A percentile compares a stretch with the other conserved stretches of the same genome.
Evolutionary conservation across 2,329 filamentous ascomycete genomes (phyloP).

Genomic region (Aureobasidium sp.): DNA sequence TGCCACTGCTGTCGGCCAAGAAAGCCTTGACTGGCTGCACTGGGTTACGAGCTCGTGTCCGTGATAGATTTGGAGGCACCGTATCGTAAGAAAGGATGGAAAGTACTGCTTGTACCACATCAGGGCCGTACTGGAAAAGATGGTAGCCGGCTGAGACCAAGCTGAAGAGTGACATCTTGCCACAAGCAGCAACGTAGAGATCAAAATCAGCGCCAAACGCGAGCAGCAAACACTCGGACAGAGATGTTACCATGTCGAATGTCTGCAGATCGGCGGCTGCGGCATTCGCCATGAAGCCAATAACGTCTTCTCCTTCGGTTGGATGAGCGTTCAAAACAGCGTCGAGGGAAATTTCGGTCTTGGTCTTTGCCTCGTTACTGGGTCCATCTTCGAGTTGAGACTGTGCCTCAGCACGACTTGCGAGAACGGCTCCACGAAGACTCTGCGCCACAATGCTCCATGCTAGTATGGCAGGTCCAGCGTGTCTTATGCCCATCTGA

Average conservation of each 20-base stretch:
- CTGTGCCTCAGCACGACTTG: slow-evolving; percentile 45
- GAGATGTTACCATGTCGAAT: slow-evolving; percentile 41
- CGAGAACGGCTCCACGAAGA: slow-evolving; percentile 55
- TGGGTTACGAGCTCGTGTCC: slow-evolving; percentile 7
- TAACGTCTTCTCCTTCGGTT: slow-evolving; percentile 37
- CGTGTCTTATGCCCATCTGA: slow-evolving; percentile 26
- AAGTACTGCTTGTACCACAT: slow-evolving; percentile 61
- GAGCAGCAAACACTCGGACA: slow-evolving; percentile 40
- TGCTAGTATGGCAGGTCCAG: slow-evolving; percentile 67
- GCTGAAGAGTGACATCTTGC: slow-evolving; percentile 61
- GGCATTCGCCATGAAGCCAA: slow-evolving; percentile 40
- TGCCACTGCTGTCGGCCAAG: slow-evolving; percentile 5
- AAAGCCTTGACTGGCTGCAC: slow-evolving; percentile 16
- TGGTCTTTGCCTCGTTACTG: background rate
- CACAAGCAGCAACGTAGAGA: slow-evolving; percentile 52
- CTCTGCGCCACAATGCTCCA: slow-evolving; percentile 73
- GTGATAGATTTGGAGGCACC: slow-evolving; percentile 12
- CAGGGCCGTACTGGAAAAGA: slow-evolving; percentile 64
- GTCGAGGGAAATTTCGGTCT: slow-evolving; percentile 29
- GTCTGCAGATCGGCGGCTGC: slow-evolving; percentile 42
- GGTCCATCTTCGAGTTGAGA: slow-evolving; percentile 12
- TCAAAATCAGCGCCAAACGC: slow-evolving; percentile 45
- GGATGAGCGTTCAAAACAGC: slow-evolving; percentile 33
- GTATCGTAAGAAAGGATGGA: slow-evolving; percentile 46
- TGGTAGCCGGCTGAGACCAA: slow-evolving; percentile 61